These are phyloP conservation scores for Amanita brunnescens DNA, from an alignment of 768 basidiomycete genomes.

Conservation along the genomic window DNA sequence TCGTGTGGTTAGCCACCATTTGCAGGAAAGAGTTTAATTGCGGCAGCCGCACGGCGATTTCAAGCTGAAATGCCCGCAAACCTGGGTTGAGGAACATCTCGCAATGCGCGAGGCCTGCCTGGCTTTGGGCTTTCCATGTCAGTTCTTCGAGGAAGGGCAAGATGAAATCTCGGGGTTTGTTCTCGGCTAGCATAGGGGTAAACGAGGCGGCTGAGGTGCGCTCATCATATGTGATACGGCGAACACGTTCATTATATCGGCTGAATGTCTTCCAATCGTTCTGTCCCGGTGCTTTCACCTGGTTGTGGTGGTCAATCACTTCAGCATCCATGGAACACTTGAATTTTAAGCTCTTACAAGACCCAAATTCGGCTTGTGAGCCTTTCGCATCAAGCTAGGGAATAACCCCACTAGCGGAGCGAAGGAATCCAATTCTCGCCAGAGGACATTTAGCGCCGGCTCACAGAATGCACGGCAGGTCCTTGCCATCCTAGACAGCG, in stretches of 20 bases:
- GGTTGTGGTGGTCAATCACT: conserved; percentile 6
- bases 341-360: conserved; percentile 41
- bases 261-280: conserved; percentile 65
- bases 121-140: conserved; percentile 63
- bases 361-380: conserved; percentile 66
- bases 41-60: conserved; percentile 49
- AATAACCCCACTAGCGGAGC: conserved; percentile 66
- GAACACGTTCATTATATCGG: conserved; percentile 60
- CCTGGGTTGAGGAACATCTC: conserved; percentile 58
- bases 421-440: conserved; percentile 73
- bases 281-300: conserved; percentile 54
- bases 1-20: conserved; percentile 54
- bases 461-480: conserved; percentile 70
- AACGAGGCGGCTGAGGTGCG: conserved; percentile 51
- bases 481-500: conserved; percentile 61
- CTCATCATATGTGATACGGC: conserved; percentile 64
- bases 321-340: background rate
- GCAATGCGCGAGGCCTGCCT: conserved; percentile 56
- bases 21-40: conserved; percentile 55
- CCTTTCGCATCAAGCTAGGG: conserved; percentile 60
- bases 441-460: conserved; percentile 61
- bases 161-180: conserved; percentile 52
- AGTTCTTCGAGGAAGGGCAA: conserved; percentile 63
- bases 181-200: conserved; percentile 59
- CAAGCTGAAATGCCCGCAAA: conserved; percentile 51